Percentiles rank a stretch among this genome's conserved stretches.
Evolutionary conservation across 371 early-diverging fungal species (phyloP).

Genomic region (Thermomucor indicae-seudaticae): DNA sequence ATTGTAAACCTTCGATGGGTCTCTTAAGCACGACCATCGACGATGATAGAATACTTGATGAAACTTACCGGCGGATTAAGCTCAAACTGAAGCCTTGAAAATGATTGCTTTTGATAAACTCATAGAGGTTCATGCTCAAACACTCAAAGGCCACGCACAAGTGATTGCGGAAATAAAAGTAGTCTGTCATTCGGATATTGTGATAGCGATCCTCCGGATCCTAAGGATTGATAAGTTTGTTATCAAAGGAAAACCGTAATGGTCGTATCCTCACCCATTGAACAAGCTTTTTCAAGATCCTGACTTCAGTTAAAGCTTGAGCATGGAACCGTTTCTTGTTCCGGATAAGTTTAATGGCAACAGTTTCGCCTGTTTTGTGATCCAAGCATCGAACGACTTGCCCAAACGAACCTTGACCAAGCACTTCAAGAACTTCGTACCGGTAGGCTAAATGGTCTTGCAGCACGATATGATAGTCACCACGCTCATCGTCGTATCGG

Average conservation of each 20-base stretch:
- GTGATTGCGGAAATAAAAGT: slow-evolving; percentile 92
- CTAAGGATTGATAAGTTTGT: slow-evolving; percentile 44
- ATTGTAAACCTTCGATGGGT: slow-evolving; percentile 55
- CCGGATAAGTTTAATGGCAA: slow-evolving; percentile 95
- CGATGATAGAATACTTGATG: neutral
- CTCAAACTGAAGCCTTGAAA: slow-evolving; percentile 89
- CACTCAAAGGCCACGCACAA: slow-evolving; percentile 96
- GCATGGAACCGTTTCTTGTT: slow-evolving; percentile 95
- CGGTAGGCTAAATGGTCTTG: slow-evolving; percentile 91
- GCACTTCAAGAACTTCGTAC: slow-evolving; percentile 82
- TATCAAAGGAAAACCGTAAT: neutral
- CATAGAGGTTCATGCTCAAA: slow-evolving; percentile 95
- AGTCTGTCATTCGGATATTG: slow-evolving; percentile 83
- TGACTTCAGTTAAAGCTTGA: slow-evolving; percentile 94
- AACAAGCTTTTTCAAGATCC: slow-evolving; percentile 73
- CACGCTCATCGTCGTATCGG: slow-evolving; percentile 89
- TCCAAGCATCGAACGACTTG: slow-evolving; percentile 94
- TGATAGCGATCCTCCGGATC: slow-evolving; percentile 80
- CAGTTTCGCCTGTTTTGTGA: slow-evolving; percentile 80
- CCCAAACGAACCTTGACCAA: slow-evolving; percentile 98
- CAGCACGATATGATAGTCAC: slow-evolving; percentile 82
- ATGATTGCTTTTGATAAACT: slow-evolving; percentile 90
- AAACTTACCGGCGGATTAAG: slow-evolving; percentile 64
- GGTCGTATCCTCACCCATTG: slow-evolving; percentile 49
- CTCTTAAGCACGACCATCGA: neutral